These are phyloP conservation scores for Nakaseomyces kungkrabaensis DNA, from an alignment of 1,139 yeast genomes.

Conservation along the genomic window DNA sequence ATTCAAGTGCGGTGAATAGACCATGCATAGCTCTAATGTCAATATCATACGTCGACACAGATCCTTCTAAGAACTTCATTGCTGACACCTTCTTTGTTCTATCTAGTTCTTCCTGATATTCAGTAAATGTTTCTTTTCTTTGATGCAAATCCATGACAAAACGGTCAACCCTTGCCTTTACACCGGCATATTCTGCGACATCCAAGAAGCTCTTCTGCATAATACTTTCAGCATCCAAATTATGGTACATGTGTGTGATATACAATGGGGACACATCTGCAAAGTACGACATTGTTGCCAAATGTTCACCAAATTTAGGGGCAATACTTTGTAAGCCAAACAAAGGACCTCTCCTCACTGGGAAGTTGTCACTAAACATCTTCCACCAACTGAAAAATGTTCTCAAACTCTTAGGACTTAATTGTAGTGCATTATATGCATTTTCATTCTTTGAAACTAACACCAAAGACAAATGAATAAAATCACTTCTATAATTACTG, in stretches of 20 bases:
- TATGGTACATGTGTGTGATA: conserved; percentile 61
- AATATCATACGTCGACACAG: conserved; percentile 31
- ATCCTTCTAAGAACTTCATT: conserved; percentile 42
- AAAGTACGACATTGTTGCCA: conserved; percentile 73
- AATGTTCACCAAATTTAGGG: conserved; percentile 65
- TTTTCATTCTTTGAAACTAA: conserved; percentile 40
- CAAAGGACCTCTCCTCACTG: conserved; percentile 62
- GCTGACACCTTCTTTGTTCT: conserved; percentile 46
- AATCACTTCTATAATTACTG: conserved; percentile 66
- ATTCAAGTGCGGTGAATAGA: conserved; percentile 46
- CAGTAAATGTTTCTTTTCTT: conserved; percentile 57
- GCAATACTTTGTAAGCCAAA: conserved; percentile 40
- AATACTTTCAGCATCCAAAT: conserved; percentile 38
- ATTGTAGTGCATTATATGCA: conserved; percentile 62
- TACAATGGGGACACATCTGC: conserved; percentile 64
- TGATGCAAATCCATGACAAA: conserved; percentile 79
- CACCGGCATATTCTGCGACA: conserved; percentile 53
- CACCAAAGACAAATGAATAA: conserved; percentile 66
- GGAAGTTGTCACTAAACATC: conserved; percentile 63
- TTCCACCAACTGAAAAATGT: conserved; percentile 83
- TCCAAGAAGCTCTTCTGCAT: conserved; percentile 39
- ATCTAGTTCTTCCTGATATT: conserved; percentile 47
- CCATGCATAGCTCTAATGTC: conserved; percentile 70
- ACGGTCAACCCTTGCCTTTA: conserved; percentile 59
- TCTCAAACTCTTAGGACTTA: conserved; percentile 58